Base-by-base conservation (phyloP, 129 eudicot species). In the Pittosporum tobira region DNA sequence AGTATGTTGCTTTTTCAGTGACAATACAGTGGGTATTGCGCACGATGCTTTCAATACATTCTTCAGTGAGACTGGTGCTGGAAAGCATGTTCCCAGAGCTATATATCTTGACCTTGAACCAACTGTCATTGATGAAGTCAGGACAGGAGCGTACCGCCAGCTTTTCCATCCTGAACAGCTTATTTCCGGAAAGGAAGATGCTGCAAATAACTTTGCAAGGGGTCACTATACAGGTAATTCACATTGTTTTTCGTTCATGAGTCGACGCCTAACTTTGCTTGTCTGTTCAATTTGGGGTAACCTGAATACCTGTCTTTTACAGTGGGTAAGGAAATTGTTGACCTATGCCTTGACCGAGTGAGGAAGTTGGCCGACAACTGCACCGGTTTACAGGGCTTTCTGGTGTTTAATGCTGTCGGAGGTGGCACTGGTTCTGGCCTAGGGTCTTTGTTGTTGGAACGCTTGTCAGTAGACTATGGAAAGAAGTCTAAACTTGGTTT, bases 291-390 rank as follows among this genome's bases (percentile, higher is more conserved):
- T 34, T 34, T 34, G 10, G 11, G 25, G 24, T 29, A 10, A 54
- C 7, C 6, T 54, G 24, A 54, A 26, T 29, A 27, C 18, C 0
- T 42, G 47, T 4, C 47, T 50, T 21, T n/a, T 19, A 56, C 73
- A 66, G 78, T 73, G 30, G 78, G 78, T 12, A 66, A 73, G 65
- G 78, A 73, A 56, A 73, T 66, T 36, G 78, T 73, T 20, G 78
- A 73, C 62, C 26, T 55, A 0, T 73, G 78, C 47, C 69, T 73
- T 22, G 78, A 73, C 15, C 78, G 78, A 12, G 65, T 73, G 40
- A 47, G 73, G 29, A 73, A 73, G 46, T 29, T 73, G 3, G 73
- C 78, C 6, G 78, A 73, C 56, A 73, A 73, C 23, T 73, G 78
- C 69, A 73, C 78, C 2, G 73, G 73, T 29, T 27, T 73, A 19